Conservation (phyloP, 2,329 filamentous ascomycete genomes). For the Cladophialophora psammophila region DNA sequence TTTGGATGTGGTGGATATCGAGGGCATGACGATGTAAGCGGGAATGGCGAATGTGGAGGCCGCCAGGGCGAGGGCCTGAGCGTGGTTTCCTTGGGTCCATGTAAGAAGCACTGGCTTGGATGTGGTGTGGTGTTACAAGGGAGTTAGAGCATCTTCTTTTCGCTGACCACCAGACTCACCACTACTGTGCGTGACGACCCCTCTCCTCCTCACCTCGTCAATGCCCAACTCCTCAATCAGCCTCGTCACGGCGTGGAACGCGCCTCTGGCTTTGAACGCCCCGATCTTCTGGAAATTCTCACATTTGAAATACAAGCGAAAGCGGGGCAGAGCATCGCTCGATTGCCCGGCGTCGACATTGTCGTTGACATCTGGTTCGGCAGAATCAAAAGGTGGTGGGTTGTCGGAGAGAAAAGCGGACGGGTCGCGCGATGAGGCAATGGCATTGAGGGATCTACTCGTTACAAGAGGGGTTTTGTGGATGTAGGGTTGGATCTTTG, state of each 20-base stretch:
- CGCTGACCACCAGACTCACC: slow-evolving; percentile 59
- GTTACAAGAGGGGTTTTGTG: slow-evolving; percentile 86
- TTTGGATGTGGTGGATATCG: slow-evolving; percentile 83
- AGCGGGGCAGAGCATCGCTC: slow-evolving; percentile 56
- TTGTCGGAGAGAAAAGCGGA: slow-evolving; percentile 31
- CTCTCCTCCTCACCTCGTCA: slow-evolving; percentile 67
- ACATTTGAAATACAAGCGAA: slow-evolving; percentile 91
- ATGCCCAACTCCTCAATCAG: slow-evolving; percentile 69
- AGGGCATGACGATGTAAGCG: slow-evolving; percentile 90
- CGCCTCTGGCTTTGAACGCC: slow-evolving; percentile 90
- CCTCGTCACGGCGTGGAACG: slow-evolving; percentile 81
- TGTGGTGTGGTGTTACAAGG: not conserved
- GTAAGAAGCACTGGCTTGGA: not conserved
- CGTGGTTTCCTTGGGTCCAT: slow-evolving; percentile 79
- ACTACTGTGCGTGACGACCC: slow-evolving; percentile 89
- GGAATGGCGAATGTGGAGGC: slow-evolving; percentile 75
- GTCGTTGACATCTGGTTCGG: slow-evolving; percentile 60
- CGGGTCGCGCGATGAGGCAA: slow-evolving; percentile 76
- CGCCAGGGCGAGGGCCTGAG: slow-evolving; percentile 88
- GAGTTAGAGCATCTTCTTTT: no score
- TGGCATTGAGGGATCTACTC: slow-evolving; percentile 72
- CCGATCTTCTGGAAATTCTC: slow-evolving; percentile 91
- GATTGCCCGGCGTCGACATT: no score
- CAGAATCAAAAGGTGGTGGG: slow-evolving; percentile 48
- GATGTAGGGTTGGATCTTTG: slow-evolving; percentile 75